Evolutionary conservation across 352 stramenopile genomes (phyloP), one percentile per base, ranked within the genome.

Genomic region (Bremia lactucae): DNA sequence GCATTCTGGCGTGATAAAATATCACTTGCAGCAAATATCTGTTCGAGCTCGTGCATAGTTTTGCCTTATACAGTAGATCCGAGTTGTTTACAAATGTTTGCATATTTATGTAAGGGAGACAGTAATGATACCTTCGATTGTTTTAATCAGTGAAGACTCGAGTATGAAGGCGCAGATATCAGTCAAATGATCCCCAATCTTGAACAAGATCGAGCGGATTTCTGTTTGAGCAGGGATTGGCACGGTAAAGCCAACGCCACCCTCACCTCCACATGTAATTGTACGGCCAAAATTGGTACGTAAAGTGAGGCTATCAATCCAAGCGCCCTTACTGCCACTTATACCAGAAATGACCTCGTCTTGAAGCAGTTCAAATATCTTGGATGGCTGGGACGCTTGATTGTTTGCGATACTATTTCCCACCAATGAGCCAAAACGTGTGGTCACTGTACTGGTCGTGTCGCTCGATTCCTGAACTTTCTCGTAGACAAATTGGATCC

Each of bases 221-320:
- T 85, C 61, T n/a, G 58, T 65, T 0, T 53, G 35, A 8, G 35
- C 16, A 31, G 62, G 51, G 15, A 62, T 39, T 0, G 38, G 3
- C 1, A 87, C 46, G 2, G 40, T 35, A 49, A 92, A 92, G 2
- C 68, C 59, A 2, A 57, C 62, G 3, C 79, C 79, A 8, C 76
- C 79, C 22, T 49, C 71, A 3, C 79, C 76, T 20, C 79, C 79
- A 23, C 68, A 87, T 0, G 37, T 55, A 4, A 85, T 14, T 0
- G 46, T 45, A 4, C 76, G 79, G 1, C 65, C 73, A 52, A 86
- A 86, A 42, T 67, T 92, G 23, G 79, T 92, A 19, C 62, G 43
- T 8, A 92, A 23, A 1, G 45, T 46, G n/a, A 92, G 38, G 14
- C 44, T 60, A 35, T 92, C 79, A 2, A 54, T 87, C 79, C 79